phyloP scores from a whole-genome alignment of 352 stramenopile species.

The Phytopythium chamaehyphon region DNA sequence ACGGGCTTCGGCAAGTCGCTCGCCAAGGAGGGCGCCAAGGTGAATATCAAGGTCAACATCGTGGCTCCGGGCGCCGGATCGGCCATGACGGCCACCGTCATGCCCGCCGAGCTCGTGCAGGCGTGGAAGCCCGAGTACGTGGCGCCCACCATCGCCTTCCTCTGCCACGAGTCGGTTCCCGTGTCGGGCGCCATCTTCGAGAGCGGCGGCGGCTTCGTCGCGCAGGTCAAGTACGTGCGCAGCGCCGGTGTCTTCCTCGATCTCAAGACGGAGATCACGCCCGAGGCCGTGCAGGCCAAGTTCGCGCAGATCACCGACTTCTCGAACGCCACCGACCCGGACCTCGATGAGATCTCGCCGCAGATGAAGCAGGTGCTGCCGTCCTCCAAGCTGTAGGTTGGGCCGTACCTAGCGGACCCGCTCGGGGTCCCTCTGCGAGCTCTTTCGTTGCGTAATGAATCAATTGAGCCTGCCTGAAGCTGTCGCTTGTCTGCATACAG shows the following conservation, averaged over 20 bases:
- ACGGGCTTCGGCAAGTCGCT: conserved; percentile 92
- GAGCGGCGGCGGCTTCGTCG: conserved; percentile 79
- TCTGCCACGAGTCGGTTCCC: conserved; percentile 81
- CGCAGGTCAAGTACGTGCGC: conserved; percentile 80
- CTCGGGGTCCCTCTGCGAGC: too few relatives aligned
- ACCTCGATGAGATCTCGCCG: conserved; percentile 68
- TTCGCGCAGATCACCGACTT: conserved; percentile 81
- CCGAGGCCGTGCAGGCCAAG: conserved; percentile 72
- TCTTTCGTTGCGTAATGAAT: too few relatives aligned
- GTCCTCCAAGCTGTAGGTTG: conserved; percentile 59
- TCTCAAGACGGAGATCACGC: conserved; percentile 64
- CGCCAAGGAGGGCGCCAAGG: conserved; percentile 73
- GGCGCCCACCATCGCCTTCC: conserved; percentile 78
- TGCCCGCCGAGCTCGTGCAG: conserved; percentile 78
- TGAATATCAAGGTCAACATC: conserved; percentile 89
- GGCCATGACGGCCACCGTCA: conserved; percentile 85
- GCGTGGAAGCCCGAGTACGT: conserved; percentile 89
- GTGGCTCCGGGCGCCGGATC: conserved; percentile 82
- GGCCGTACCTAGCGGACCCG: neutral
- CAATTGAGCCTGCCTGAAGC: too few relatives aligned
- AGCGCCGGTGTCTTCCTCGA: conserved; percentile 66
- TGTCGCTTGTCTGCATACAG: too few relatives aligned
- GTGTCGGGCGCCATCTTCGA: conserved; percentile 80
- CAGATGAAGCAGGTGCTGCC: conserved; percentile 79
- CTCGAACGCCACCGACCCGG: conserved; percentile 62